Evolutionary conservation across 345 rosid species (phyloP), one percentile per base, ranked within the genome.

Genomic region (Eucalyptus sideroxylon): DNA sequence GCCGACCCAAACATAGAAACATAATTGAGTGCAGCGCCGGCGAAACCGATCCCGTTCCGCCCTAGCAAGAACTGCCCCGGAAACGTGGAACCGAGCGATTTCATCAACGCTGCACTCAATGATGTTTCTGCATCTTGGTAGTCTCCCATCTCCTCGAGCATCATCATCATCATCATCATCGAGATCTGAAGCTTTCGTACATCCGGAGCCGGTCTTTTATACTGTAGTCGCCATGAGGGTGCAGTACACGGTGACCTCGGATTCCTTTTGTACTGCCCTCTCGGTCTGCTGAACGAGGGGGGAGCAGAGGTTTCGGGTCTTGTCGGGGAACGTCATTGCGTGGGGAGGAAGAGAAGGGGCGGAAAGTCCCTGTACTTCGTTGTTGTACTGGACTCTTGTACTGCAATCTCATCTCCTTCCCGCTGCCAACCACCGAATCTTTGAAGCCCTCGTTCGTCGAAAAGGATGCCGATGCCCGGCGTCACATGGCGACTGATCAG

Each of bases 81-180:
- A 34, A 37, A 37, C 5, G 27, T n/a, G 83, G 47, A 77, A 56
- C 62, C 6, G 30, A 40, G 27, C 27, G 47, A 37, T 31, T 89
- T 92, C 94, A 94, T 94, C 94, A 95, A 93, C 95, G 96, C 95
- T 95, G 96, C 96, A 95, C 95, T 86, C 56, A 50, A 86, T 86
- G 87, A 86, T 86, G 87, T 49, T 86, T 86, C 87, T 17, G 87
- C 13, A n/a, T 50, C 60, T 0, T 6, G 65, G 65, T 1, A 26
- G 24, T 37, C 27, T 7, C 59, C 37, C 6, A 51, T 34, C 56
- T 40, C 4, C 60, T 51, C 62, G 53, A 51, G 87, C 87, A 51
- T 23, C 59, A 53, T 8, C 82, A 69, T 31, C 80, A 50, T 31
- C 42, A 50, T 31, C 51, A 50, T 50, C 83, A 21, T 37, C 83